These are phyloP conservation scores for Waltergamsia citrina DNA, from an alignment of 2,329 filamentous ascomycete species.

Conservation along the genomic window DNA sequence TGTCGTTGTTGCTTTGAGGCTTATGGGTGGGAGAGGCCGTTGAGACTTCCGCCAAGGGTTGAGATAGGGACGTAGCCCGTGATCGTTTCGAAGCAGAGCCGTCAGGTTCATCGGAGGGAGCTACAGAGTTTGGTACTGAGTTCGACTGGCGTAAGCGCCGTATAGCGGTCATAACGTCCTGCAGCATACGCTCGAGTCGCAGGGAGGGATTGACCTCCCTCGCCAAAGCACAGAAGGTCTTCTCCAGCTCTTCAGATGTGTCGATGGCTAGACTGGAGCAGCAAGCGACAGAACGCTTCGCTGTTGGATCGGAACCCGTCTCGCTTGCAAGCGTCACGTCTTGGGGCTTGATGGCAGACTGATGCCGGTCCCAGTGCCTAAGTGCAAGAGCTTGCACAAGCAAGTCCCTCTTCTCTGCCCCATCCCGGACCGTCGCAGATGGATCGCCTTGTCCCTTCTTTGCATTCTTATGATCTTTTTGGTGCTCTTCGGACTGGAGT, in stretches of 20 bases:
- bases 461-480: constrained; percentile 33
- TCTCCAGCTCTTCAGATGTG: constrained; percentile 34
- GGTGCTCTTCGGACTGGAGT: constrained; percentile 40
- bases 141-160: constrained; percentile 2
- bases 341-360: constrained; percentile 21
- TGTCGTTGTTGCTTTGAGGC: not conserved
- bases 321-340: constrained; percentile 17
- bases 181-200: constrained; percentile 31
- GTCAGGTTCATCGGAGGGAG: no score
- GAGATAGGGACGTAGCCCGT: no score
- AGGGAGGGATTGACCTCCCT: constrained; percentile 29
- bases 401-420: constrained; percentile 21
- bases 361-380: constrained; percentile 38
- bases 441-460: constrained; percentile 6
- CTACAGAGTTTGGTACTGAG: no score
- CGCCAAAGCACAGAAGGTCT: constrained; percentile 39
- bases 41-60: no score
- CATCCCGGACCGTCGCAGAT: constrained; percentile 19
- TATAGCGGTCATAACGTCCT: constrained; percentile 31
- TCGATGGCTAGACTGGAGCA: constrained; percentile 38
- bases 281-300: constrained; percentile 29
- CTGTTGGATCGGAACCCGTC: constrained; percentile 17
- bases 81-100: no score
- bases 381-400: constrained; percentile 33
- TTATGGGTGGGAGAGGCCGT: no score